These are phyloP conservation scores for Cardiospermum halicacabum DNA, from an alignment of 345 rosid genomes.

Conservation along the genomic window DNA sequence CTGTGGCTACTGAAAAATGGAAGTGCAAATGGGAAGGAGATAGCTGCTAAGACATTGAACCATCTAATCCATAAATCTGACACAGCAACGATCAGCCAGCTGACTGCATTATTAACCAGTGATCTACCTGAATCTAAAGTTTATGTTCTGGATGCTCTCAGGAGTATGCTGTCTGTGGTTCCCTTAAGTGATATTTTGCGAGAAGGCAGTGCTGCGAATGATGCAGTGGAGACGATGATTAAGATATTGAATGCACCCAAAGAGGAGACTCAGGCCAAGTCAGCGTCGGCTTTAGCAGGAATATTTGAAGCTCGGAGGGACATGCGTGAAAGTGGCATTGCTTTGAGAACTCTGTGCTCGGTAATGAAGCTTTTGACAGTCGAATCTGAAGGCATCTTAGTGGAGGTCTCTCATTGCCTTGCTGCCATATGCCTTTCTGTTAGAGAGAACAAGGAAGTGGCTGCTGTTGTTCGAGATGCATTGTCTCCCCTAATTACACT, in stretches of 20 bases:
- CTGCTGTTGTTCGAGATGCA: slow-evolving; percentile 77
- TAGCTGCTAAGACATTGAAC: slow-evolving; percentile 95
- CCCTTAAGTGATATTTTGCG: slow-evolving; percentile 68
- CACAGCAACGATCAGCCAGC: slow-evolving; percentile 96
- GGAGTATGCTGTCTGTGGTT: slow-evolving; percentile 92
- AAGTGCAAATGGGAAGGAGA: slow-evolving; percentile 93
- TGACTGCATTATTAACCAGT: slow-evolving; percentile 89
- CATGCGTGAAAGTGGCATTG: slow-evolving; percentile 85
- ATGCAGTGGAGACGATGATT: slow-evolving; percentile 95
- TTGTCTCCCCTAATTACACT: slow-evolving; percentile 60
- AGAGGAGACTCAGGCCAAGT: slow-evolving; percentile 95
- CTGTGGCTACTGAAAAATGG: slow-evolving; percentile 98
- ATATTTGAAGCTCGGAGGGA: slow-evolving; percentile 79
- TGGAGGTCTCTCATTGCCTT: slow-evolving; percentile 72
- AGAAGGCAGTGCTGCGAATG: slow-evolving; percentile 98
- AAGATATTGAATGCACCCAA: slow-evolving; percentile 76
- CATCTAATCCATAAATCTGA: slow-evolving; percentile 97
- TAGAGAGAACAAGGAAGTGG: slow-evolving; percentile 89
- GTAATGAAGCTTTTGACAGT: slow-evolving; percentile 69
- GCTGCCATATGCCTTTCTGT: slow-evolving; percentile 89
- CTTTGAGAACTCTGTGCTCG: slow-evolving; percentile 69
- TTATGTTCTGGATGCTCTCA: slow-evolving; percentile 89
- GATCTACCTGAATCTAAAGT: slow-evolving; percentile 96
- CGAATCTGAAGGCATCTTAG: slow-evolving; percentile 76
- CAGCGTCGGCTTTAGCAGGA: slow-evolving; percentile 92